phyloP scores from a whole-genome alignment of 2,329 filamentous ascomycete genomes.

The Tolypocladium sp. region DNA sequence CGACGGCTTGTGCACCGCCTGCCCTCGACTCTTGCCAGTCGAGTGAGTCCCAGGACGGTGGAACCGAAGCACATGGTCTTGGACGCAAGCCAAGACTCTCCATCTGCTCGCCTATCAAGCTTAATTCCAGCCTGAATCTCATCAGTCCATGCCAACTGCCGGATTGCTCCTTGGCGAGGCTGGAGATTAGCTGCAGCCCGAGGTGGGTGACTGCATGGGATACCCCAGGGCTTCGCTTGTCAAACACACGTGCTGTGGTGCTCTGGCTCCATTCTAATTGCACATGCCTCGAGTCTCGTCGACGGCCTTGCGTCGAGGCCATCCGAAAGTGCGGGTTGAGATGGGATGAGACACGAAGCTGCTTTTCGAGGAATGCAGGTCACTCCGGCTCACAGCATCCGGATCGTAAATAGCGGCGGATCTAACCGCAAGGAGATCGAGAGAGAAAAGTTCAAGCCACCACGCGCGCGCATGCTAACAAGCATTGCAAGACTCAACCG shows the following conservation, averaged over 20 bases:
- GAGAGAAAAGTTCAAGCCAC: neutral
- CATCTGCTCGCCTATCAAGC: neutral
- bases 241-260: neutral
- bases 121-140: neutral
- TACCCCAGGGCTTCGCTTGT: neutral
- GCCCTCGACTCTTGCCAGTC: neutral
- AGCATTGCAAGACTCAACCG: neutral
- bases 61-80: neutral
- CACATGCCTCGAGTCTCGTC: neutral
- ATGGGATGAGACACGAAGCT: neutral
- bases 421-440: neutral
- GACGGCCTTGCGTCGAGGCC: neutral
- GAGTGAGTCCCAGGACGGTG: neutral
- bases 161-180: neutral
- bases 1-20: too few relatives aligned
- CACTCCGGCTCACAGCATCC: neutral
- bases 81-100: neutral
- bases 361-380: neutral
- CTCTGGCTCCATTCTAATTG: neutral
- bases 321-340: neutral
- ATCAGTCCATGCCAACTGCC: neutral
- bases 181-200: neutral
- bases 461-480: neutral
- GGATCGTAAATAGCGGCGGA: neutral
- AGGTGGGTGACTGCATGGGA: neutral